phyloP scores from a whole-genome alignment of 2,329 filamentous ascomycete species.

The Botrytis deweyae region DNA sequence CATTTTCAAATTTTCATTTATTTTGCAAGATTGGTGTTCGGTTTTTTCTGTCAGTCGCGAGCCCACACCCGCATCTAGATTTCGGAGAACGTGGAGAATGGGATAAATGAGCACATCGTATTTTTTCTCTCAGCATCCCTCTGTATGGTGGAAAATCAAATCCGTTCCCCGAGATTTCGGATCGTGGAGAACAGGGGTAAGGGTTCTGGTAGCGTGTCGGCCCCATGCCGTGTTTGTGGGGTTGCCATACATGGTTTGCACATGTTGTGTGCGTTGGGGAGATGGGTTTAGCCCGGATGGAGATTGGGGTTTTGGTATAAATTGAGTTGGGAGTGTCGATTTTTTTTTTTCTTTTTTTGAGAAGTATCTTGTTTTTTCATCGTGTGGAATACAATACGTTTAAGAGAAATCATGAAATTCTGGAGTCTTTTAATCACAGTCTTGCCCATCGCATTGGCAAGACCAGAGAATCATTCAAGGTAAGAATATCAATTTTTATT shows the following conservation, averaged over 20 bases:
- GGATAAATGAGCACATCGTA: neutral
- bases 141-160: neutral
- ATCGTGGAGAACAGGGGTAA: neutral
- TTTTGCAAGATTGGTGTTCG: no score
- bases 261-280: neutral
- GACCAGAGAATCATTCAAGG: neutral
- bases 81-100: neutral
- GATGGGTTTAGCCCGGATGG: neutral
- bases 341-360: neutral
- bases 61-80: neutral
- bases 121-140: neutral
- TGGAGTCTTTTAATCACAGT: constrained; percentile 3
- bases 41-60: no score
- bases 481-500: neutral
- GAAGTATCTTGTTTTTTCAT: neutral
- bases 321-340: neutral
- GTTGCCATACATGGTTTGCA: neutral
- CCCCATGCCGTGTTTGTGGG: neutral
- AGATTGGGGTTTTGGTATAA: neutral
- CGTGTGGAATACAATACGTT: neutral
- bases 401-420: constrained; percentile 4
- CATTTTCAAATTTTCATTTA: no score
- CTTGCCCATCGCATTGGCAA: constrained; percentile 18
- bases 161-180: neutral
- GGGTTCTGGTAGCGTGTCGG: neutral